Evolutionary conservation across 164 flowering plant species (phyloP).

Genomic region (Umbellularia californica): DNA sequence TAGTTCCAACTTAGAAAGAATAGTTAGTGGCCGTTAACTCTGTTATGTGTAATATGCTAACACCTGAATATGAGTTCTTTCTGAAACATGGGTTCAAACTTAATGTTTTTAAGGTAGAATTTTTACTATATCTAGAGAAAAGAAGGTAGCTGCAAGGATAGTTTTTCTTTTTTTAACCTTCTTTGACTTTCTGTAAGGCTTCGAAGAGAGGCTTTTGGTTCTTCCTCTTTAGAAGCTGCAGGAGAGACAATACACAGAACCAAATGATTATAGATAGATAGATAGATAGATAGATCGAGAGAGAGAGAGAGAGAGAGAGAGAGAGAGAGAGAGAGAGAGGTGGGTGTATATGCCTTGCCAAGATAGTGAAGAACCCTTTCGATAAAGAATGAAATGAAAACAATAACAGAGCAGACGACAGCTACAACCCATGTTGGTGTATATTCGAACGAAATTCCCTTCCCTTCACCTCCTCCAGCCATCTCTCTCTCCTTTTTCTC

Average conservation of each 20-base stretch:
- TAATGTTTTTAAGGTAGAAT: background rate
- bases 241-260: background rate
- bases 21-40: no score
- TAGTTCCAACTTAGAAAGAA: no score
- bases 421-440: conserved; percentile 87
- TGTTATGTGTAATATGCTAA: no score
- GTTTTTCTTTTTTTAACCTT: conserved; percentile 36
- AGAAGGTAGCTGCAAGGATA: no score
- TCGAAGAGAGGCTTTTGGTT: conserved; percentile 67
- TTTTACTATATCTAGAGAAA: background rate
- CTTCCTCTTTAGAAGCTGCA: conserved; percentile 57
- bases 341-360: conserved; percentile 37
- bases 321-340: background rate
- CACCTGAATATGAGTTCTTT: no score
- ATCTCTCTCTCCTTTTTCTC: conserved; percentile 4
- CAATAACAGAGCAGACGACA: conserved; percentile 46
- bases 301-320: background rate
- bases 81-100: no score
- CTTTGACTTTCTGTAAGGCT: conserved; percentile 78
- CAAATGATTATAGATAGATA: background rate
- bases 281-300: background rate
- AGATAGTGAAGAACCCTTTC: conserved; percentile 48
- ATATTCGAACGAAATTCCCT: conserved; percentile 30
- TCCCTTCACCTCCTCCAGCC: conserved; percentile 6
- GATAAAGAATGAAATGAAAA: conserved; percentile 44